A percentile compares a stretch with the other conserved stretches of the same genome.
phyloP scores from a whole-genome alignment of 371 early-diverging fungal species.

The Syncephalastrum sp. region DNA sequence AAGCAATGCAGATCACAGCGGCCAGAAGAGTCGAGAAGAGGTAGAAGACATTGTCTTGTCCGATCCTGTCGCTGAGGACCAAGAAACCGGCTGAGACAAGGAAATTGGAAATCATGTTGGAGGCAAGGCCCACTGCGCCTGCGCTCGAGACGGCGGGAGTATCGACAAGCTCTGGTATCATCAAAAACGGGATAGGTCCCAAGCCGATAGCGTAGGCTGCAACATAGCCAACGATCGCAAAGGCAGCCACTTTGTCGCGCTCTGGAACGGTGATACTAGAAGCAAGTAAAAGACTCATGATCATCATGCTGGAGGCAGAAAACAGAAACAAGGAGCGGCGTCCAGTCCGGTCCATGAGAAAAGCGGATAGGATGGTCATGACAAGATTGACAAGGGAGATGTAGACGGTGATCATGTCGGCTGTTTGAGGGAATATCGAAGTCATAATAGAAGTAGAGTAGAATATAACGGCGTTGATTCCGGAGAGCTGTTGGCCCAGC shows the following conservation, averaged over 20 bases:
- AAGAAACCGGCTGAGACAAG: conserved; percentile 67
- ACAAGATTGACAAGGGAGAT: conserved; percentile 78
- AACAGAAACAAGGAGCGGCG: conserved; percentile 76
- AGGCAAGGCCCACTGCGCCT: conserved; percentile 64
- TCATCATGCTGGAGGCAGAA: conserved; percentile 64
- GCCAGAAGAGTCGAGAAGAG: conserved; percentile 62
- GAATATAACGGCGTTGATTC: conserved; percentile 92
- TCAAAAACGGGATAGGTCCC: conserved; percentile 86
- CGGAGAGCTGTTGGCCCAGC: conserved; percentile 83
- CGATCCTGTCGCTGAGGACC: conserved; percentile 55
- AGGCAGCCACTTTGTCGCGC: conserved; percentile 55
- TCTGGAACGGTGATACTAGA: conserved; percentile 50
- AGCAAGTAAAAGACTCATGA: conserved; percentile 56
- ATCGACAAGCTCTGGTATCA: conserved; percentile 83
- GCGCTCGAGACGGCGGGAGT: conserved; percentile 69
- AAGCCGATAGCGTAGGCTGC: conserved; percentile 89
- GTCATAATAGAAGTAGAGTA: conserved; percentile 82
- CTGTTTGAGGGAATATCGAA: conserved; percentile 59
- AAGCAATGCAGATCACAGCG: conserved; percentile 45
- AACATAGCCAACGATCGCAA: conserved; percentile 75
- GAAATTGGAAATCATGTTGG: conserved; percentile 78
- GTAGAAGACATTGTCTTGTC: conserved; percentile 70
- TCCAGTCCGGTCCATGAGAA: conserved; percentile 80
- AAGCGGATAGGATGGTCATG: conserved; percentile 69
- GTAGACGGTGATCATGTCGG: conserved; percentile 67